A percentile compares a stretch with the other conserved stretches of the same genome.
phyloP scores from a whole-genome alignment of 2,329 filamentous ascomycete species.

The Myriosclerotinia curreyana region DNA sequence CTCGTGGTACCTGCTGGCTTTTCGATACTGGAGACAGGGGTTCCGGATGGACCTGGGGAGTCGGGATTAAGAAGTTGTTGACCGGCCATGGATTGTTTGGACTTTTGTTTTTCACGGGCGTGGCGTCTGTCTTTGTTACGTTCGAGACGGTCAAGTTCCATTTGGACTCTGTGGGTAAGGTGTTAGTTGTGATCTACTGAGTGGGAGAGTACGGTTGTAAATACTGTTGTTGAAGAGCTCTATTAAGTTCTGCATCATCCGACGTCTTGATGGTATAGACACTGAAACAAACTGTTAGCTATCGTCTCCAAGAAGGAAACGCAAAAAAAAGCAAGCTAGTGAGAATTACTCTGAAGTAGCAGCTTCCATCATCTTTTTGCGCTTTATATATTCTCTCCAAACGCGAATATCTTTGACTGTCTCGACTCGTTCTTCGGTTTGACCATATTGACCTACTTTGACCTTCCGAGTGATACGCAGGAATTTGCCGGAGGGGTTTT shows the following conservation, averaged over 20 bases:
- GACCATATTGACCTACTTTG: constrained; percentile 57
- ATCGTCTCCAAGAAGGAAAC: background rate
- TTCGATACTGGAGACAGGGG: constrained; percentile 49
- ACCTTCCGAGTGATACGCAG: constrained; percentile 71
- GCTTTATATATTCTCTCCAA: constrained; percentile 82
- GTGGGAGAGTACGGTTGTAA: constrained; percentile 24
- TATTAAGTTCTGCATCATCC: constrained; percentile 64
- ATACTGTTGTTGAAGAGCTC: constrained; percentile 57
- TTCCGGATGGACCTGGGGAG: constrained; percentile 43
- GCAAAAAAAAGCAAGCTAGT: background rate
- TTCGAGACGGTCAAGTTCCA: constrained; percentile 78
- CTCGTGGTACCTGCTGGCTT: constrained; percentile 66
- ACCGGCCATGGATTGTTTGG: constrained; percentile 40
- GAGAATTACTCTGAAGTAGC: constrained; percentile 59
- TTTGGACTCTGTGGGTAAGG: constrained; percentile 53
- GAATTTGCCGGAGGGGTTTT: constrained; percentile 64
- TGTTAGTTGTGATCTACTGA: background rate
- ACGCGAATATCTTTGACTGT: constrained; percentile 77
- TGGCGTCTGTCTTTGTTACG: constrained; percentile 89
- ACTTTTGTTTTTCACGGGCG: constrained; percentile 87
- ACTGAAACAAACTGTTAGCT: constrained; percentile 40
- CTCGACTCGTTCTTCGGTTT: constrained; percentile 57
- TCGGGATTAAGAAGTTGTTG: constrained; percentile 36
- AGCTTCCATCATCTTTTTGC: constrained; percentile 49
- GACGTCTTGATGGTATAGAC: constrained; percentile 61